A percentile compares a stretch with the other conserved stretches of the same genome.
phyloP scores from a whole-genome alignment of 257 asterid genomes.

The Nicotiana tomentosiformis region DNA sequence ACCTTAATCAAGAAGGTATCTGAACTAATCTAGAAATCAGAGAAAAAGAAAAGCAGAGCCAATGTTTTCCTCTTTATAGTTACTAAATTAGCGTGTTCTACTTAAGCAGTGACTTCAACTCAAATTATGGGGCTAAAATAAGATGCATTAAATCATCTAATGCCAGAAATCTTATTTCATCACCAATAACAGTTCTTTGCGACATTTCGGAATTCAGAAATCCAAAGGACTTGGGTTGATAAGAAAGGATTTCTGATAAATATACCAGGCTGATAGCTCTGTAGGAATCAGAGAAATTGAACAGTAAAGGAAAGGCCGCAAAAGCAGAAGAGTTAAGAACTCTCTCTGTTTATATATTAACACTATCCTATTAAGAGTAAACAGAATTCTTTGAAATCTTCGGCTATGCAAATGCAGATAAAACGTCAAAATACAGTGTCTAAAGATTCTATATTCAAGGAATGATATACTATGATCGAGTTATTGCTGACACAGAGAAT shows the following conservation, averaged over 20 bases:
- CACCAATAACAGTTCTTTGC: neutral
- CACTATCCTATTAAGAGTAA: too few species aligned
- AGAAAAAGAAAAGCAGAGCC: neutral
- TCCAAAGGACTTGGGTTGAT: neutral
- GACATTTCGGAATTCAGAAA: neutral
- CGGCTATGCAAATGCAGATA: too few species aligned
- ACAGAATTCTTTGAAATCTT: too few species aligned
- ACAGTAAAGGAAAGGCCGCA: neutral
- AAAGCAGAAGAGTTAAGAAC: too few species aligned
- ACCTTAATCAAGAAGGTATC: neutral
- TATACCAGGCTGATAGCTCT: too few species aligned
- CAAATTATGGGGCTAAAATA: neutral
- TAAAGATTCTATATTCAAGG: too few species aligned
- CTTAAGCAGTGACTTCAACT: neutral
- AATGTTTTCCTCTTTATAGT: neutral
- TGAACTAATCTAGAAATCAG: neutral
- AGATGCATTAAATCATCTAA: neutral
- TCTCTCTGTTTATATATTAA: neutral
- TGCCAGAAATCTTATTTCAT: neutral
- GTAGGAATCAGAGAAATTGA: neutral
- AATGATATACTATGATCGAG: too few species aligned
- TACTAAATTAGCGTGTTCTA: neutral
- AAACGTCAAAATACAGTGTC: too few species aligned
- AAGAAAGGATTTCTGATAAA: neutral
- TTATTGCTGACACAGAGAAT: too few species aligned